A percentile compares a stretch with the other conserved stretches of the same genome.
These are phyloP conservation scores for Fusarium azukiicola DNA, from an alignment of 2,329 filamentous ascomycete genomes.

Conservation along the genomic window DNA sequence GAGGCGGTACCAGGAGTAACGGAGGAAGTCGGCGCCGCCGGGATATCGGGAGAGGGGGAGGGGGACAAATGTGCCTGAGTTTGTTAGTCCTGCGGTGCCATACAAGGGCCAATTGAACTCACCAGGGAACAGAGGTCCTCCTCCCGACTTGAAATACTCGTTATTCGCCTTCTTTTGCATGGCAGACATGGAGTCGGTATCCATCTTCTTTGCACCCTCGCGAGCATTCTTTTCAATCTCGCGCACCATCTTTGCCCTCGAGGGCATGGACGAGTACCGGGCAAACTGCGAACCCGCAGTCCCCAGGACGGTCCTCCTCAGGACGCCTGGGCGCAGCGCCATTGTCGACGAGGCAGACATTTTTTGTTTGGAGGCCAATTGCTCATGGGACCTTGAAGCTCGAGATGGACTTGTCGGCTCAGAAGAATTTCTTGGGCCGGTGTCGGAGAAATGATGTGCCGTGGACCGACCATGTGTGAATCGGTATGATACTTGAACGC, in stretches of 20 bases:
- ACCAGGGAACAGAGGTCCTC: slow-evolving; percentile 61
- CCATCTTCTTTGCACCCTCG: slow-evolving; percentile 50
- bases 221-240: slow-evolving; percentile 55
- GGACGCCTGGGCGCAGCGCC: slow-evolving; percentile 49
- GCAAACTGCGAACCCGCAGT: slow-evolving; percentile 48
- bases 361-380: slow-evolving; percentile 24
- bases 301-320: slow-evolving; percentile 46
- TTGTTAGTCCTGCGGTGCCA: slow-evolving; percentile 18
- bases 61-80: slow-evolving; percentile 71
- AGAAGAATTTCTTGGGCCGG: slow-evolving; percentile 54
- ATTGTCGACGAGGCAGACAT: slow-evolving; percentile 48
- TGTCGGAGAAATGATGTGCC: slow-evolving; percentile 49
- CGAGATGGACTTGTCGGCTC: background rate
- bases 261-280: slow-evolving; percentile 55
- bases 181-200: slow-evolving; percentile 56
- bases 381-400: background rate
- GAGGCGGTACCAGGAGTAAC: slow-evolving; percentile 63
- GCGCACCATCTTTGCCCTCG: slow-evolving; percentile 51
- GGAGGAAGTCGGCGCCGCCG: slow-evolving; percentile 54
- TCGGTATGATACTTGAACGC: background rate
- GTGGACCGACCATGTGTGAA: slow-evolving; percentile 31
- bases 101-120: slow-evolving; percentile 45
- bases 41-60: slow-evolving; percentile 64
- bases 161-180: slow-evolving; percentile 57
- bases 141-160: slow-evolving; percentile 60